Conservation (phyloP, 1,284 basidiomycete species). For the Phylloboletellus chloephorus region DNA sequence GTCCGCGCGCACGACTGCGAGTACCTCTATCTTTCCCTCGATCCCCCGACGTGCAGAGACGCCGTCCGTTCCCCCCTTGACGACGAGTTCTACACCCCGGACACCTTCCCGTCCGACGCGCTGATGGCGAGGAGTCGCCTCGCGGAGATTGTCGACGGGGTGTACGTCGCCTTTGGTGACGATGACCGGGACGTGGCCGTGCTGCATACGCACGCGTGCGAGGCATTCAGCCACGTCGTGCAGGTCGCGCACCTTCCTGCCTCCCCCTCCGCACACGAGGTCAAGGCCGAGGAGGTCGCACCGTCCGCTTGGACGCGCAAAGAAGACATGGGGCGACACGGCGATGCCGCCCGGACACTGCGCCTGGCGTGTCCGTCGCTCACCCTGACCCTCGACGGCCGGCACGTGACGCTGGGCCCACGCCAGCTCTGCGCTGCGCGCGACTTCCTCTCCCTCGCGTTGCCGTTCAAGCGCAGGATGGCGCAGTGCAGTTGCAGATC, state of each 20-base stretch:
- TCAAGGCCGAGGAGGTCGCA: too few relatives aligned
- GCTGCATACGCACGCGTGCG: slow-evolving; percentile 10
- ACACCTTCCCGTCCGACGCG: neutral
- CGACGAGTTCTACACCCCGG: neutral
- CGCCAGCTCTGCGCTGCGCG: slow-evolving; percentile 17
- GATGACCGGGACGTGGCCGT: slow-evolving; percentile 3
- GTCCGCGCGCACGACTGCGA: neutral
- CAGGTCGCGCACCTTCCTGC: slow-evolving; percentile 8
- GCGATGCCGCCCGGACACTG: slow-evolving; percentile 4
- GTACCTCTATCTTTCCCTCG: slow-evolving; percentile 2
- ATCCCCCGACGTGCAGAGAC: too few relatives aligned
- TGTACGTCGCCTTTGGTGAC: slow-evolving; percentile 21
- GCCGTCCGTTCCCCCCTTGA: too few relatives aligned
- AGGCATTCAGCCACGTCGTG: slow-evolving; percentile 22
- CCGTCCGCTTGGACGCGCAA: neutral
- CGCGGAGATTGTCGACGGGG: slow-evolving; percentile 4
- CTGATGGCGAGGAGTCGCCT: slow-evolving; percentile 6
- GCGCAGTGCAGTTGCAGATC: too few relatives aligned
- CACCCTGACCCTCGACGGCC: neutral
- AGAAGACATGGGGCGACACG: slow-evolving; percentile 2
- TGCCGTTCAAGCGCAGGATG: too few relatives aligned
- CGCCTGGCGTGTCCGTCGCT: slow-evolving; percentile 7
- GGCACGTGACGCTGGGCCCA: slow-evolving; percentile 1
- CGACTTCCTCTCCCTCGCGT: slow-evolving; percentile 18
- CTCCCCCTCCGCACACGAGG: too few relatives aligned